Percentiles rank a stretch among this genome's conserved stretches.
Evolutionary conservation across 495 filamentous ascomycete species (phyloP).

Genomic region (Terfezia boudieri): DNA sequence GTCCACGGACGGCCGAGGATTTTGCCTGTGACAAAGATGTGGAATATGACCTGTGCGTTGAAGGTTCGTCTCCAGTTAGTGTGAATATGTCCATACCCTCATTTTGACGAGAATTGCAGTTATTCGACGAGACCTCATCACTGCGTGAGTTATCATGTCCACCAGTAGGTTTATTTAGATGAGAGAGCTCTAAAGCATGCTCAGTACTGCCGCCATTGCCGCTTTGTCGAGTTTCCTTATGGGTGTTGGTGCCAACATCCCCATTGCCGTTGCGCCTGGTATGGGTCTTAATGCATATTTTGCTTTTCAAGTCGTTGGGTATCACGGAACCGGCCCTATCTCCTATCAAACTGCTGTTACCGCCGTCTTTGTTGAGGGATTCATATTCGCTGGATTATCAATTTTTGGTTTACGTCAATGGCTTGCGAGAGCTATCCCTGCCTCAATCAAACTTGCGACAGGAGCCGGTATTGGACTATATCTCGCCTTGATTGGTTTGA

Average conservation of each 20-base stretch:
- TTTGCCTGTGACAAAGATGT: constrained; percentile 32
- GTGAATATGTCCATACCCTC: neutral
- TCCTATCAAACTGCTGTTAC: constrained; percentile 50
- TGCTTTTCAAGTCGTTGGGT: constrained; percentile 58
- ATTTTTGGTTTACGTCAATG: constrained; percentile 59
- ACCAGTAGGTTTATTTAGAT: neutral
- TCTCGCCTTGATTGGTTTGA: constrained; percentile 57
- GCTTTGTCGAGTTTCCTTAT: constrained; percentile 37
- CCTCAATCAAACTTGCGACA: constrained; percentile 62
- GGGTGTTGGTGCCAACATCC: constrained; percentile 46
- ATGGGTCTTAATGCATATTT: constrained; percentile 79
- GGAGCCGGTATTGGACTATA: constrained; percentile 65
- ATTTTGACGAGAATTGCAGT: constrained; percentile 17
- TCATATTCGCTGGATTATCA: constrained; percentile 31
- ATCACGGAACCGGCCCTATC: constrained; percentile 41
- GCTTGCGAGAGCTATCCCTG: constrained; percentile 54
- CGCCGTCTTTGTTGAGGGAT: constrained; percentile 62
- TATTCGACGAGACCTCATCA: constrained; percentile 52
- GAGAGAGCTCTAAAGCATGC: neutral
- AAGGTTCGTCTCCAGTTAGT: constrained; percentile 1
- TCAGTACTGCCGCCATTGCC: constrained; percentile 46
- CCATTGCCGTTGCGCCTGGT: constrained; percentile 55
- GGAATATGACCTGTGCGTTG: constrained; percentile 40
- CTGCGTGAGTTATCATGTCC: constrained; percentile 23
- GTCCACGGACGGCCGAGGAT: constrained; percentile 25